Base-by-base conservation (phyloP, 371 early-diverging fungal species). In the Chytridium lagenaria region DNA sequence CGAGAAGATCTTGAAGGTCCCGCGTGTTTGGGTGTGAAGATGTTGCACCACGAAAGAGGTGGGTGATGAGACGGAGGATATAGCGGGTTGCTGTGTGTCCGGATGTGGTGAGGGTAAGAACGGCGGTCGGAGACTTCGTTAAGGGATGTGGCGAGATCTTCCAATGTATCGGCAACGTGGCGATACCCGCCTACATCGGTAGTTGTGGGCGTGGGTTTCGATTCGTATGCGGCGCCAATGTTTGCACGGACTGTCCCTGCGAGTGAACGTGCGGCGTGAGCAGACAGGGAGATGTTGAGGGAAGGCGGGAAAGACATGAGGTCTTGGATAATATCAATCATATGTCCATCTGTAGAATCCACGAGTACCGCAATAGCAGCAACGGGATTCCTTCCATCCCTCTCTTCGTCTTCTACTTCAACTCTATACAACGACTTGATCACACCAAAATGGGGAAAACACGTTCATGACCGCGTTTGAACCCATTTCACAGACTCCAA, bases 81-180 rank as follows among this genome's bases (percentile, higher is more conserved):
- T 52, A 26, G 16, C 55, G 12, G n/a, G 26, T 23, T n/a, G 55
- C 7, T 15, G 26, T 23, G n/a, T 52, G 55, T 15, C 55, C 55
- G 23, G 55, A 10, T 5, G 55, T 52, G 7, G 55, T 15, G 5
- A 52, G 12, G 12, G 55, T 5, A 7, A 52, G 5, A 5, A 52
- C 55, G n/a, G n/a, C n/a, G 55, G 55, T 52, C 55, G 16, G 55
- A 52, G 5, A 52, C 55, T 22, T 52, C 55, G 55, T 52, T 52
- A 7, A 52, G 23, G 16, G 55, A 12, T 10, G 55, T 26, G 7
- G 55, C 55, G 23, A 52, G 55, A 52, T 52, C 55, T 7, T 52
- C 55, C n/a, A 52, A 26, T 26, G n/a, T 26, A 5, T 52, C 55
- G 5, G 55, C 55, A 10, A 52, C 26, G 26, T 7, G n/a, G 12